Evolutionary conservation across 805 yeast genomes (phyloP).

Genomic region (Lipomyces chichibuensis): DNA sequence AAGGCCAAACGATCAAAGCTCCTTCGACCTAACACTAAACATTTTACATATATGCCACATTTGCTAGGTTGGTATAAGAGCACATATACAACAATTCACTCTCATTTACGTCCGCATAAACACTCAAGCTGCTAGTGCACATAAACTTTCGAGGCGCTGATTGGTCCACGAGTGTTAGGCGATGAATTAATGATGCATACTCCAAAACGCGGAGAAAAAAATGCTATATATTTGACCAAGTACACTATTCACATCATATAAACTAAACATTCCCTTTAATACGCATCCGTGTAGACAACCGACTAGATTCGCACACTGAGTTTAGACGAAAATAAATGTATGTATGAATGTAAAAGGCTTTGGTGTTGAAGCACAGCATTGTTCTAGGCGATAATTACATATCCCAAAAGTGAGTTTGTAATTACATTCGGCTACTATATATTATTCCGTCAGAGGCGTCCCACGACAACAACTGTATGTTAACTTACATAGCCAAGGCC

Average conservation of each 20-base stretch:
- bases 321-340: not conserved
- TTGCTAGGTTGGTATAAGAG: no score
- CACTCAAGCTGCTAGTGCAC: no score
- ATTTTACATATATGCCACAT: no score
- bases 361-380: not conserved
- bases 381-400: not conserved
- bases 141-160: no score
- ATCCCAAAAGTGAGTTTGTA: not conserved
- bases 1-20: no score
- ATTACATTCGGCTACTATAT: conserved; percentile 29
- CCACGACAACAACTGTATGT: not conserved
- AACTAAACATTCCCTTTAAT: not conserved
- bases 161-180: no score
- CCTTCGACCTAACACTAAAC: no score
- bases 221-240: not conserved
- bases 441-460: conserved; percentile 7
- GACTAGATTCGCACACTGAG: not conserved
- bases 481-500: conserved; percentile 30
- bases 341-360: not conserved
- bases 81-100: no score
- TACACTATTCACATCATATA: no score
- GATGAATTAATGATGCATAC: no score
- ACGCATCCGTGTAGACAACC: not conserved
- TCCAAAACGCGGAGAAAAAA: not conserved
- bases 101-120: no score